A percentile compares a stretch with the other conserved stretches of the same genome.
Conservation (phyloP, 176 grass and related monocot genomes). For the Paspalum notatum region DNA sequence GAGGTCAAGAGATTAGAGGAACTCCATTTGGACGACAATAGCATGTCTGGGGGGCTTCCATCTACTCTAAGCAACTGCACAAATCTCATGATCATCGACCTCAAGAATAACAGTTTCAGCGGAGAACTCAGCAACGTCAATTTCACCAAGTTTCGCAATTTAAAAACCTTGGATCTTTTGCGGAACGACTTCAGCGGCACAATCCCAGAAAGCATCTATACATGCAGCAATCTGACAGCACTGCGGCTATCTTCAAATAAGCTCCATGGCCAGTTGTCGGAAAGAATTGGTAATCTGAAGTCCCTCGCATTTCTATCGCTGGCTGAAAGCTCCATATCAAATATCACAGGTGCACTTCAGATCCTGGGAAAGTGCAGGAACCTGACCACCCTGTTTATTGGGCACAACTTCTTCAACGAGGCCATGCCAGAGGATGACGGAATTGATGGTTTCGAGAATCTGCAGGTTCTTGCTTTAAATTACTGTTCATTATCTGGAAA, state of each 20-base stretch:
- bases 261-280: slow-evolving; percentile 36
- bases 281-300: slow-evolving; percentile 31
- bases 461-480: slow-evolving; percentile 37
- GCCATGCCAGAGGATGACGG: slow-evolving; percentile 34
- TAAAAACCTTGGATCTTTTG: slow-evolving; percentile 36
- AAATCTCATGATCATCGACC: slow-evolving; percentile 30
- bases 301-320: slow-evolving; percentile 43
- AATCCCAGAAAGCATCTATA: slow-evolving; percentile 55
- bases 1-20: slow-evolving; percentile 35
- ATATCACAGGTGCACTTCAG: slow-evolving; percentile 41
- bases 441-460: slow-evolving; percentile 35
- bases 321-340: slow-evolving; percentile 15
- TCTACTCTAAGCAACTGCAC: slow-evolving; percentile 35
- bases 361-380: slow-evolving; percentile 38
- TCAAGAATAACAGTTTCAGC: slow-evolving; percentile 37
- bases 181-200: slow-evolving; percentile 24
- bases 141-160: slow-evolving; percentile 40
- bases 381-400: slow-evolving; percentile 37
- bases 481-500: slow-evolving; percentile 40
- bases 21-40: slow-evolving; percentile 21
- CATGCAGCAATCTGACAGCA: slow-evolving; percentile 39
- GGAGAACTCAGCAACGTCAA: slow-evolving; percentile 45
- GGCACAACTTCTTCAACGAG: slow-evolving; percentile 27
- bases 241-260: slow-evolving; percentile 35
- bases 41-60: slow-evolving; percentile 36